Conservation (phyloP, 768 basidiomycete genomes). For the Cystoderma amianthinum region DNA sequence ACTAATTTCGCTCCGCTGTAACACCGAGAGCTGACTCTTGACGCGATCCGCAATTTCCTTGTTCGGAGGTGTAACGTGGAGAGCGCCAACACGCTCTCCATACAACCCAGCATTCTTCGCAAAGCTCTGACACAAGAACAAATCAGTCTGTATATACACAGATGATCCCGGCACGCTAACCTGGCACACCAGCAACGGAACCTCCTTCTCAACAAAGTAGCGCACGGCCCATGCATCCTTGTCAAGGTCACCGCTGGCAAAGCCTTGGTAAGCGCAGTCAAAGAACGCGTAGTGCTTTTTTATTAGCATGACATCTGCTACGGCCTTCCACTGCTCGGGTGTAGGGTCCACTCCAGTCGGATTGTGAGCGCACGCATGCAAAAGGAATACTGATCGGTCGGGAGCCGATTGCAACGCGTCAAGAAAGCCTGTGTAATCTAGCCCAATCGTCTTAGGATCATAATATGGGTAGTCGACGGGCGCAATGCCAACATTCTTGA, state of each 20-base stretch:
- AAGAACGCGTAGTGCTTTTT: slow-evolving; percentile 88
- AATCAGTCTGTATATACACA: no score
- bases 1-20: slow-evolving; percentile 92
- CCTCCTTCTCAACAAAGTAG: slow-evolving; percentile 70
- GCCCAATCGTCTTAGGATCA: slow-evolving; percentile 80
- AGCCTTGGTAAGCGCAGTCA: slow-evolving; percentile 96
- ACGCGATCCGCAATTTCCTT: slow-evolving; percentile 66
- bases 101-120: slow-evolving; percentile 97
- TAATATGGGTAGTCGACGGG: slow-evolving; percentile 93
- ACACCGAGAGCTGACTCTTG: slow-evolving; percentile 84
- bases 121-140: slow-evolving; percentile 88
- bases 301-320: slow-evolving; percentile 65
- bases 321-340: slow-evolving; percentile 72
- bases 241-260: slow-evolving; percentile 89
- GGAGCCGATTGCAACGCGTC: slow-evolving; percentile 56
- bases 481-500: slow-evolving; percentile 84
- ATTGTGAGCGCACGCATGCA: slow-evolving; percentile 96
- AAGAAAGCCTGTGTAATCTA: slow-evolving; percentile 72
- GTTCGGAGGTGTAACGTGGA: slow-evolving; percentile 69
- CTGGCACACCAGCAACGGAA: slow-evolving; percentile 85
- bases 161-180: no score
- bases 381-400: slow-evolving; percentile 73
- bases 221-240: slow-evolving; percentile 90
- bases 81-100: slow-evolving; percentile 90
- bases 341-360: slow-evolving; percentile 96